Conservation (phyloP, 2,329 filamentous ascomycete species). For the Monilinia fructigena region DNA sequence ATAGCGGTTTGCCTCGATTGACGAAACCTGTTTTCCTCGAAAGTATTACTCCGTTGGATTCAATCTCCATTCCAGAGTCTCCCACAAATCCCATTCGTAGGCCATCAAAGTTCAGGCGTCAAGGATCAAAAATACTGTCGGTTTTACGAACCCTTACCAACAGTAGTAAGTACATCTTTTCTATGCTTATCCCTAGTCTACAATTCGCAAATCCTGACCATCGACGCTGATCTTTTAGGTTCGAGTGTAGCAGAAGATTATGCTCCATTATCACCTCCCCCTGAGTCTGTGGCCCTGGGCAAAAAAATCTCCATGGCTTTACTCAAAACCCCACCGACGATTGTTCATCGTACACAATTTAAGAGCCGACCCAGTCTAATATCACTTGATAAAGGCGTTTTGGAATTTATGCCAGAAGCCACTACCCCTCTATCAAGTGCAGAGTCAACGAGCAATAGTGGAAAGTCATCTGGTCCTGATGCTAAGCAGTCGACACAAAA, state of each 20-base stretch:
- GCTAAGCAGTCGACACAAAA: constrained; percentile 38
- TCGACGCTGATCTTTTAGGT: not conserved
- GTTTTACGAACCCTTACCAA: constrained; percentile 46
- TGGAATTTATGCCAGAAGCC: constrained; percentile 30
- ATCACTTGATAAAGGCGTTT: constrained; percentile 40
- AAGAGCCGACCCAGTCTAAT: constrained; percentile 43
- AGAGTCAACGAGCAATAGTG: constrained; percentile 34
- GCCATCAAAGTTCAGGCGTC: constrained; percentile 44
- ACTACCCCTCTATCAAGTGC: constrained; percentile 34
- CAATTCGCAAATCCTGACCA: not conserved
- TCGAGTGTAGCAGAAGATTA: constrained; percentile 16
- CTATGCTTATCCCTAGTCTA: not conserved
- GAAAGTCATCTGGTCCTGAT: constrained; percentile 36
- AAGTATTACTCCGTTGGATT: not conserved
- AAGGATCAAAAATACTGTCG: constrained; percentile 46
- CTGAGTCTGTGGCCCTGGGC: constrained; percentile 9
- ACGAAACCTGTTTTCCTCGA: constrained; percentile 4
- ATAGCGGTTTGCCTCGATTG: not conserved
- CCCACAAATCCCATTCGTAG: constrained; percentile 29
- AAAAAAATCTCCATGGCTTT: constrained; percentile 45
- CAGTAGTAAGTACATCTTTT: constrained; percentile 35
- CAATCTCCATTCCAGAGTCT: constrained; percentile 34
- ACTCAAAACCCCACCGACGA: constrained; percentile 44
- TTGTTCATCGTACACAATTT: constrained; percentile 45
- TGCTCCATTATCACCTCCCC: constrained; percentile 9